Evolutionary conservation across 2,329 filamentous ascomycete genomes (phyloP).

Genomic region (Mariannaea elegans): DNA sequence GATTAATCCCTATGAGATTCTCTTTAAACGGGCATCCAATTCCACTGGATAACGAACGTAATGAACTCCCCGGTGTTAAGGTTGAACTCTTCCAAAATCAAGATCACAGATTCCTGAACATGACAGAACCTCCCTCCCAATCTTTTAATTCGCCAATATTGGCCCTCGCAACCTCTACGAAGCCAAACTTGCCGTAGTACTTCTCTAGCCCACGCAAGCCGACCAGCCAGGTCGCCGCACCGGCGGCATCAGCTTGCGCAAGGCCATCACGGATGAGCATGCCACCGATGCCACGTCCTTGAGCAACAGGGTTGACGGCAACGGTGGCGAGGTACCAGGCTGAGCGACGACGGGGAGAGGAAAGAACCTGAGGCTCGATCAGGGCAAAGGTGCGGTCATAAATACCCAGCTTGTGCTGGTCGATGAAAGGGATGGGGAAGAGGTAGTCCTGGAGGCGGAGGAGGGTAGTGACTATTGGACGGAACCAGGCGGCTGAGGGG

Average conservation of each 20-base stretch:
- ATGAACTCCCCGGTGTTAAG: conserved; percentile 5
- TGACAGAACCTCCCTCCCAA: conserved; percentile 49
- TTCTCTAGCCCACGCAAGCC: conserved; percentile 43
- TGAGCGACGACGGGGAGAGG: conserved; percentile 39
- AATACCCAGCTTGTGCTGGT: conserved; percentile 29
- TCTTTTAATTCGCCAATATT: conserved; percentile 47
- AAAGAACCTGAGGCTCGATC: conserved; percentile 39
- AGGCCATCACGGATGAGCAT: conserved; percentile 45
- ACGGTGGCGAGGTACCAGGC: conserved; percentile 50
- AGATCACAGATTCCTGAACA: conserved; percentile 52
- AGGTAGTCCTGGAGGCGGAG: conserved; percentile 39
- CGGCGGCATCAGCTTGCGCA: conserved; percentile 38
- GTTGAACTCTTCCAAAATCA: too few species aligned
- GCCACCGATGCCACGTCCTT: conserved; percentile 45
- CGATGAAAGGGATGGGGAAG: conserved; percentile 34
- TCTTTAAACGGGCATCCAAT: too few species aligned
- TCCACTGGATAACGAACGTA: too few species aligned
- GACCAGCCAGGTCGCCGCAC: conserved; percentile 45
- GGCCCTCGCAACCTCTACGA: conserved; percentile 45
- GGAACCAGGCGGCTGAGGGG: conserved; percentile 42
- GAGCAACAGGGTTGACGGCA: conserved; percentile 42
- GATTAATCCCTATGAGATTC: too few species aligned
- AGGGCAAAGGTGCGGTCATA: conserved; percentile 40
- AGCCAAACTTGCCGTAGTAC: conserved; percentile 47
- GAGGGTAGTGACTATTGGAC: conserved; percentile 37